Conservation (phyloP, 495 filamentous ascomycete genomes). For the Melanomma pulvis-pyrius region DNA sequence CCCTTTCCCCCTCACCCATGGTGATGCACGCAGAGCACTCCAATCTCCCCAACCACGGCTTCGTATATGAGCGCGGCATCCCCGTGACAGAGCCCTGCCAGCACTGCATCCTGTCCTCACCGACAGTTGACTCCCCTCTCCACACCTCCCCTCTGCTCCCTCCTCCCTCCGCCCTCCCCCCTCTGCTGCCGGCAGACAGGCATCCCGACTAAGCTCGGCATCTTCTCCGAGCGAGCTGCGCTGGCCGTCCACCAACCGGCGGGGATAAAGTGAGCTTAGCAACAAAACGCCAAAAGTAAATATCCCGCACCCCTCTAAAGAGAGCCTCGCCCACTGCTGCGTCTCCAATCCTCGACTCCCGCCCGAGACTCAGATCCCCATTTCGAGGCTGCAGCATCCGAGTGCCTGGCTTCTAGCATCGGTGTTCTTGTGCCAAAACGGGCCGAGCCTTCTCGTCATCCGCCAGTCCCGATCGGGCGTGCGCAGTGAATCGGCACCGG, state of each 20-base stretch:
- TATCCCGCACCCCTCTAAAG: background rate
- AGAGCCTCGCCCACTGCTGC: background rate
- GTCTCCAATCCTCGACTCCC: background rate
- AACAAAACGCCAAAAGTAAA: background rate
- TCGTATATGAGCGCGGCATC: slow-evolving; percentile 6
- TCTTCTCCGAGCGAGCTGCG: background rate
- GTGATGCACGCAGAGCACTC: background rate
- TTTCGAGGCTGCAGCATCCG: too few species aligned
- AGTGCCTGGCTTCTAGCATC: background rate
- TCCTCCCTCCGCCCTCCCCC: background rate
- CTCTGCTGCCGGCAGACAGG: background rate
- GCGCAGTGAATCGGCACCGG: background rate
- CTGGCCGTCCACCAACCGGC: slow-evolving; percentile 15
- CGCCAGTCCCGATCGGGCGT: background rate
- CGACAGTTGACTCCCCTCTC: background rate
- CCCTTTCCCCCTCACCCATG: background rate
- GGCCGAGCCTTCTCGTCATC: slow-evolving; percentile 29
- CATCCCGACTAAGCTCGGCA: slow-evolving; percentile 2
- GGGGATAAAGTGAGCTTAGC: slow-evolving; percentile 1
- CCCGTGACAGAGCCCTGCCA: slow-evolving; percentile 18
- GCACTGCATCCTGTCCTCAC: slow-evolving; percentile 20
- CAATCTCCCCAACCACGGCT: background rate
- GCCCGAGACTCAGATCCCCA: background rate
- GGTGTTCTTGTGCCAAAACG: background rate
- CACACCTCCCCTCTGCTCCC: background rate